Conservation (phyloP, 768 basidiomycete species). For the Lenzites betulinus region DNA sequence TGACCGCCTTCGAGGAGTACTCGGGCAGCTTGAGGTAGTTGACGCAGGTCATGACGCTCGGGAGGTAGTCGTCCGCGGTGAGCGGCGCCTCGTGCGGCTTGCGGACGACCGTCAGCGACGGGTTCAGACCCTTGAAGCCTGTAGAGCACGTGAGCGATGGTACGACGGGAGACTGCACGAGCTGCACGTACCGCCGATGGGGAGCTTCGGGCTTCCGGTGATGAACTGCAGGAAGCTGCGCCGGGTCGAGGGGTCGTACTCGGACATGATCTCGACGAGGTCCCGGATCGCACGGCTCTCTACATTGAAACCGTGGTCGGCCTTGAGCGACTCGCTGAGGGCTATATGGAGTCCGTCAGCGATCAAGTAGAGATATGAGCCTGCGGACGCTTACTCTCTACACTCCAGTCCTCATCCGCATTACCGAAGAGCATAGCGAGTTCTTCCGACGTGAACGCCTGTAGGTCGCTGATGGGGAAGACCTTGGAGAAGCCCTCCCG, state of each 20-base stretch:
- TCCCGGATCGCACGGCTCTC: constrained; percentile 91
- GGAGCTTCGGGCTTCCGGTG: constrained; percentile 95
- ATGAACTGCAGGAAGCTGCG: constrained; percentile 95
- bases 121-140: constrained; percentile 96
- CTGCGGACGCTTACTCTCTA: constrained; percentile 66
- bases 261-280: constrained; percentile 83
- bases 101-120: constrained; percentile 92
- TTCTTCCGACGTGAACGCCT: constrained; percentile 93
- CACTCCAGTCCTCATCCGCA: constrained; percentile 95
- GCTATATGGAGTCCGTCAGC: constrained; percentile 48
- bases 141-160: constrained; percentile 3
- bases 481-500: constrained; percentile 94
- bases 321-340: constrained; percentile 87
- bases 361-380: not conserved
- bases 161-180: not conserved
- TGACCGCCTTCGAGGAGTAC: constrained; percentile 84
- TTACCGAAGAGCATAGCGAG: constrained; percentile 96
- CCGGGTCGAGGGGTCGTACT: constrained; percentile 70
- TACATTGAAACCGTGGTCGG: constrained; percentile 97
- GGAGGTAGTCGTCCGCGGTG: constrained; percentile 90
- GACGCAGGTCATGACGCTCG: constrained; percentile 98
- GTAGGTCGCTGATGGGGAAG: constrained; percentile 88
- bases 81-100: constrained; percentile 94
- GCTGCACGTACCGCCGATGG: constrained; percentile 79
- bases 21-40: constrained; percentile 96